phyloP scores from a whole-genome alignment of 768 basidiomycete genomes.

The Boletus pseudopeckii region DNA sequence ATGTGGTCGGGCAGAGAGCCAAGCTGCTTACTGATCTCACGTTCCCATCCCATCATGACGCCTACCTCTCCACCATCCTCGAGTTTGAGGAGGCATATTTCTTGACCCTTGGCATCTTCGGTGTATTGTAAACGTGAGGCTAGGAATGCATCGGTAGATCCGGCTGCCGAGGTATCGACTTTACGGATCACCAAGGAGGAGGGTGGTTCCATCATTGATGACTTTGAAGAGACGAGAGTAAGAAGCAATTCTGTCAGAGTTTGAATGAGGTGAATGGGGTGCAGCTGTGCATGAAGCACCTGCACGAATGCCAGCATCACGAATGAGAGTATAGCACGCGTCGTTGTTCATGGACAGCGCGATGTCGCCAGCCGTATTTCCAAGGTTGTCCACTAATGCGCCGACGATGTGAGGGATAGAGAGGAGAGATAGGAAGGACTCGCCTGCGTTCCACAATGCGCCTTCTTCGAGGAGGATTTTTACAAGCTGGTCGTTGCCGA shows the following conservation, averaged over 20 bases:
- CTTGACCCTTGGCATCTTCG: conserved; percentile 70
- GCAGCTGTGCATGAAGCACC: conserved; percentile 45
- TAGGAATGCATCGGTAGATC: conserved; percentile 68
- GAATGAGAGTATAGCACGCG: conserved; percentile 69
- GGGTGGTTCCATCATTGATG: conserved; percentile 22
- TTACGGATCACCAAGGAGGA: conserved; percentile 43
- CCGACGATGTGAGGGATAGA: neutral
- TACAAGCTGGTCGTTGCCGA: conserved; percentile 62
- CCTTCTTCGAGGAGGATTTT: conserved; percentile 72
- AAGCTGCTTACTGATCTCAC: conserved; percentile 58
- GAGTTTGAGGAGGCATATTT: conserved; percentile 69
- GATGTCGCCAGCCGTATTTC: conserved; percentile 86
- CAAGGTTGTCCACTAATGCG: conserved; percentile 64
- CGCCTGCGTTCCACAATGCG: conserved; percentile 89
- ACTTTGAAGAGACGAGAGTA: conserved; percentile 51
- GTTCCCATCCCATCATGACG: conserved; percentile 99
- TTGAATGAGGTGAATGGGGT: conserved; percentile 6
- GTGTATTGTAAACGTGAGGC: conserved; percentile 65
- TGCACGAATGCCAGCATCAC: conserved; percentile 90
- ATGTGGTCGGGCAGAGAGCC: neutral
- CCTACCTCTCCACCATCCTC: conserved; percentile 75
- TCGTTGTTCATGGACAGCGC: conserved; percentile 82
- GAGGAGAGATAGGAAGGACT: conserved; percentile 16
- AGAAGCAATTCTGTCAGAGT: conserved; percentile 63
- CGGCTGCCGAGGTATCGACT: conserved; percentile 54